These are phyloP conservation scores for Lentinula boryana DNA, from an alignment of 768 basidiomycete species.

Conservation along the genomic window DNA sequence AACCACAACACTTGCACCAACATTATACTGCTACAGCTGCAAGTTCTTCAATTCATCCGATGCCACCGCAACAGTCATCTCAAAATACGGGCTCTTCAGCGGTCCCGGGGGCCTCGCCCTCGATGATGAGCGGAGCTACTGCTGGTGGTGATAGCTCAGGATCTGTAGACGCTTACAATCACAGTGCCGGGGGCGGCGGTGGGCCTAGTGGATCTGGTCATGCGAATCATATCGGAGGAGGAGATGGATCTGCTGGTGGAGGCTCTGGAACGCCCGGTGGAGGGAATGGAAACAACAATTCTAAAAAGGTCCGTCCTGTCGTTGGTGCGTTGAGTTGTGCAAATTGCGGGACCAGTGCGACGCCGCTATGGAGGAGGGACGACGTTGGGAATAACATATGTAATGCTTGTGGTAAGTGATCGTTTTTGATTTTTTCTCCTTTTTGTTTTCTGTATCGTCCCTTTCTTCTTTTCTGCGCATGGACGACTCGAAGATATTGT, in stretches of 20 bases:
- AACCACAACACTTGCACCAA: conserved; percentile 14
- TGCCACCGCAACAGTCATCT: conserved; percentile 2
- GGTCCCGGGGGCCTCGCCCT: not conserved
- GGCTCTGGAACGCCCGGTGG: not conserved
- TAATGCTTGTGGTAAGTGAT: conserved; percentile 84
- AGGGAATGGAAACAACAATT: not conserved
- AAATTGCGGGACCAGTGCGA: conserved; percentile 86
- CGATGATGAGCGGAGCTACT: not conserved
- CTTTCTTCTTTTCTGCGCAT: not conserved
- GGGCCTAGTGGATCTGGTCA: not conserved
- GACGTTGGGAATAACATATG: conserved; percentile 91
- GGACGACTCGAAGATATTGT: not conserved
- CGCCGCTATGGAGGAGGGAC: conserved; percentile 86
- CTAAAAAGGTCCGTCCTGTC: conserved; percentile 15
- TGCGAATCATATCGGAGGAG: conserved; percentile 11
- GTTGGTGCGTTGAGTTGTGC: conserved; percentile 81
- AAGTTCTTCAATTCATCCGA: not conserved
- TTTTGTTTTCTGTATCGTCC: not conserved
- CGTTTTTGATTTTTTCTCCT: not conserved
- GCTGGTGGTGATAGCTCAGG: conserved; percentile 1
- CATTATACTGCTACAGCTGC: conserved; percentile 14
- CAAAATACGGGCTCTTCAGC: conserved; percentile 5
- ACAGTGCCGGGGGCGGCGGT: not conserved
- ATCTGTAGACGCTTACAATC: not conserved
- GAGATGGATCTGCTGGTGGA: not conserved